Conservation (phyloP, 768 basidiomycete species). For the Leccinum incarnatum region DNA sequence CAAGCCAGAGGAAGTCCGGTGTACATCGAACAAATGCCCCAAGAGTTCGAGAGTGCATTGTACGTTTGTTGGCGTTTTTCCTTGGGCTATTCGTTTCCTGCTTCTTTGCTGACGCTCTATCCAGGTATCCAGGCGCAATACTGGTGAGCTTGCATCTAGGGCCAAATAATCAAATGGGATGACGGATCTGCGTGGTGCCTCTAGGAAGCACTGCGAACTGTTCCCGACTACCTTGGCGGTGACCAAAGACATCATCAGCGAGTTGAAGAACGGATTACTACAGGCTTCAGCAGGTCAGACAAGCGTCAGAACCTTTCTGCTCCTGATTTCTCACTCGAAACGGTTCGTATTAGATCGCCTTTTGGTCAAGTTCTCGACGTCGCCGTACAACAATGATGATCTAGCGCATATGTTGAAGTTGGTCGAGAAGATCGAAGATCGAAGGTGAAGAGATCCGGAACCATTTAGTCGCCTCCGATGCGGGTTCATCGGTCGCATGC, state of each 20-base stretch:
- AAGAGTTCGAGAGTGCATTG: conserved; percentile 21
- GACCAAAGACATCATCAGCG: conserved; percentile 14
- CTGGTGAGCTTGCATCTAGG: conserved; percentile 18
- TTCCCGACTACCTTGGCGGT: conserved; percentile 28
- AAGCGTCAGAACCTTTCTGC: not conserved
- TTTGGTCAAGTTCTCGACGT: conserved; percentile 32
- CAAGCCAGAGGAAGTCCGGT: conserved; percentile 15
- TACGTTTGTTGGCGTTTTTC: conserved; percentile 11
- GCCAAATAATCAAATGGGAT: not conserved
- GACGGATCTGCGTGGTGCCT: not conserved
- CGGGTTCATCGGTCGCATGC: not conserved
- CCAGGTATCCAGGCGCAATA: conserved; percentile 30
- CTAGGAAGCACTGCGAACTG: conserved; percentile 32
- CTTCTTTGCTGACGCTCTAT: not conserved
- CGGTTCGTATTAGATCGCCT: conserved; percentile 21
- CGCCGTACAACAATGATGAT: conserved; percentile 24
- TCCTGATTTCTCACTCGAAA: not conserved
- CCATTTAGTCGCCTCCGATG: not conserved
- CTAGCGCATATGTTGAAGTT: conserved; percentile 27
- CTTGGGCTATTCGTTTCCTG: not conserved
- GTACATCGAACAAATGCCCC: conserved; percentile 21
- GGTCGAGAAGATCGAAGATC: conserved; percentile 29
- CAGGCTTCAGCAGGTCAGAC: conserved; percentile 30
- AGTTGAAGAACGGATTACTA: conserved; percentile 23
- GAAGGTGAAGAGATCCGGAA: conserved; percentile 12